These are phyloP conservation scores for Phaseolus coccineus DNA, from an alignment of 331 rosid species.

Conservation along the genomic window DNA sequence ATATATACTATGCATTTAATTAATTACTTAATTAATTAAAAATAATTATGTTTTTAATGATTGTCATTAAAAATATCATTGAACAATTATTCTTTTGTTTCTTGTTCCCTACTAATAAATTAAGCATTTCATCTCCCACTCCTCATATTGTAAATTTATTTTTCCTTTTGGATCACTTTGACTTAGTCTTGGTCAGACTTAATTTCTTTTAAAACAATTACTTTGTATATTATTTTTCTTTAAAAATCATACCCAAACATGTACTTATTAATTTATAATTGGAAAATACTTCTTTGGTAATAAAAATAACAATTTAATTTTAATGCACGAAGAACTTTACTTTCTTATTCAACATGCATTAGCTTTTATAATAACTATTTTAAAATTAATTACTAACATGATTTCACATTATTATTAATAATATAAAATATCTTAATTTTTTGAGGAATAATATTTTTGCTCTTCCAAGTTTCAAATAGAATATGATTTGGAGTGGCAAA, in stretches of 20 bases:
- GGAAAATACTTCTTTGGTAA: background rate
- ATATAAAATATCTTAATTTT: no score
- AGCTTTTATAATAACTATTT: no score
- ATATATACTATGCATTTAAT: conserved; percentile 53
- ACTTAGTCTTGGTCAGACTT: background rate
- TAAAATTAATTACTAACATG: no score
- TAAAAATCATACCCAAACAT: background rate
- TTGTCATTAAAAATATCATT: conserved; percentile 29
- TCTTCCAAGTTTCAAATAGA: no score
- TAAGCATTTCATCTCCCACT: background rate
- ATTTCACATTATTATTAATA: no score
- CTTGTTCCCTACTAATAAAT: background rate
- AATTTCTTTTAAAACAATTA: background rate
- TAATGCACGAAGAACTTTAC: background rate
- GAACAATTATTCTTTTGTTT: conserved; percentile 39
- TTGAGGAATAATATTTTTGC: no score
- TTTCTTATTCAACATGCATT: no score
- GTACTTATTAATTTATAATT: background rate
- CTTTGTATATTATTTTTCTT: background rate
- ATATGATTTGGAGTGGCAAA: no score
- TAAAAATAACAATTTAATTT: background rate
- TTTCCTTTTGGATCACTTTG: background rate
- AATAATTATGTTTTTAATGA: conserved; percentile 37
- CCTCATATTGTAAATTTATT: background rate
- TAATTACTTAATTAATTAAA: conserved; percentile 4